Percentiles rank a stretch among this genome's conserved stretches.
phyloP scores from a whole-genome alignment of 176 grass and related monocot species.

The Zea luxurians region DNA sequence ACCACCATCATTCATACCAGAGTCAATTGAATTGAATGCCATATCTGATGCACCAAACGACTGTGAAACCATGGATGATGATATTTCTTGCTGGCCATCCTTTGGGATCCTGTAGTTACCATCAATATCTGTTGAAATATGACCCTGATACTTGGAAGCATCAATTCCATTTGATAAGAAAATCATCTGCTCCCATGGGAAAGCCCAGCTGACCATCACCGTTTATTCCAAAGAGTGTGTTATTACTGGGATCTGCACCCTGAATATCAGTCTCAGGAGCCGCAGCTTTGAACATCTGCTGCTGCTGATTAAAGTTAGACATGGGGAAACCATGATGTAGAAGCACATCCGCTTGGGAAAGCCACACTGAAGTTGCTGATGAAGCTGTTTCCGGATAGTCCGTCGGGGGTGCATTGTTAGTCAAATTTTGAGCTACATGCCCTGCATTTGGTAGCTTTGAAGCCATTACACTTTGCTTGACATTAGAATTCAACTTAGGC shows the following conservation, averaged over 20 bases:
- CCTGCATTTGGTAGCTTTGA: constrained; percentile 60
- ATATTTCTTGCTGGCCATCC: constrained; percentile 74
- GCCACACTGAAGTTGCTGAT: constrained; percentile 76
- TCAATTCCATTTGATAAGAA: constrained; percentile 66
- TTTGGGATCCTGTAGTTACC: constrained; percentile 59
- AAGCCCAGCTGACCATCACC: constrained; percentile 58
- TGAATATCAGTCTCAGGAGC: constrained; percentile 53
- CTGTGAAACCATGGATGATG: constrained; percentile 80
- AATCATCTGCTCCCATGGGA: constrained; percentile 58
- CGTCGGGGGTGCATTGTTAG: constrained; percentile 53
- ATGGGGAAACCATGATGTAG: constrained; percentile 68
- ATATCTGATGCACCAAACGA: constrained; percentile 80
- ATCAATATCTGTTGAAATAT: constrained; percentile 66
- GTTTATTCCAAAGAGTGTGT: constrained; percentile 65
- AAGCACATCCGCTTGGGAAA: constrained; percentile 72
- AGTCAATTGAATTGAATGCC: constrained; percentile 92
- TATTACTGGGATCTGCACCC: constrained; percentile 54
- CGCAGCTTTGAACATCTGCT: constrained; percentile 57
- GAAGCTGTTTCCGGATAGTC: constrained; percentile 82
- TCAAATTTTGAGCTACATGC: constrained; percentile 53
- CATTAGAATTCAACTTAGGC: constrained; percentile 61
- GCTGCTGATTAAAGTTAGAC: constrained; percentile 66
- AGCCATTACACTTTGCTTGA: constrained; percentile 57
- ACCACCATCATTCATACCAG: constrained; percentile 56
- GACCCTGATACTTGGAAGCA: constrained; percentile 65